A percentile compares a stretch with the other conserved stretches of the same genome.
Conservation (phyloP, 2,329 filamentous ascomycete genomes). For the Fusarium albosuccineum region DNA sequence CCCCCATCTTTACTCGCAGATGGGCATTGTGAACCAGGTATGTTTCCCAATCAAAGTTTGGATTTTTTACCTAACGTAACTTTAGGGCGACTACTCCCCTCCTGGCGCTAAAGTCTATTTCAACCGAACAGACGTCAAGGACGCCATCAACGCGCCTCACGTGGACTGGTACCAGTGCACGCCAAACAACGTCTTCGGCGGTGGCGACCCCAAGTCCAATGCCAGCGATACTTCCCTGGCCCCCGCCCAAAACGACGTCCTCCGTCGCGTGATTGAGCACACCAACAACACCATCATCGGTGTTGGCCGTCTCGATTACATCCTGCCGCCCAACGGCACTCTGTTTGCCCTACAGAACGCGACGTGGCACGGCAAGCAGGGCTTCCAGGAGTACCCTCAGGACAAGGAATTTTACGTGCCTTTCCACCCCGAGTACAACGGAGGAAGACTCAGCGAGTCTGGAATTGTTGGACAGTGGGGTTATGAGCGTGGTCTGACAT, state of each 20-base stretch:
- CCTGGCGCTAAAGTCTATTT: conserved; percentile 75
- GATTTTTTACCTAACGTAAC: background rate
- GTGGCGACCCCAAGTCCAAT: conserved; percentile 35
- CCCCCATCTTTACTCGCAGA: conserved; percentile 76
- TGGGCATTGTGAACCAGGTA: conserved; percentile 73
- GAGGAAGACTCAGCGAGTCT: conserved; percentile 65
- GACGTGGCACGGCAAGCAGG: conserved; percentile 79
- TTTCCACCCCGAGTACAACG: conserved; percentile 61
- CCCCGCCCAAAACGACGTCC: conserved; percentile 38
- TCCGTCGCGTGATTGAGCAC: conserved; percentile 48
- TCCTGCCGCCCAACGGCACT: conserved; percentile 77
- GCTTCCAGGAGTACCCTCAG: conserved; percentile 67
- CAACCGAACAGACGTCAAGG: conserved; percentile 77
- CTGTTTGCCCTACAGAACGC: conserved; percentile 82
- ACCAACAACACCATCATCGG: conserved; percentile 52
- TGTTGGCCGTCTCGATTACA: conserved; percentile 64
- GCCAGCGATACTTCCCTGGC: conserved; percentile 33
- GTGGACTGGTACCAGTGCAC: conserved; percentile 46
- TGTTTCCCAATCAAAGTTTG: rapidly evolving
- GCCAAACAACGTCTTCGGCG: conserved; percentile 42
- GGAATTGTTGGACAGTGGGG: conserved; percentile 78
- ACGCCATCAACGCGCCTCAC: conserved; percentile 74
- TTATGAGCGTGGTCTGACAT: conserved; percentile 82
- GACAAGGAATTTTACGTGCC: conserved; percentile 76
- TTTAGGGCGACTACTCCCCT: conserved; percentile 70